phyloP scores from a whole-genome alignment of 2,329 filamentous ascomycete genomes.

The Gnomoniopsis smithogilvyi region DNA sequence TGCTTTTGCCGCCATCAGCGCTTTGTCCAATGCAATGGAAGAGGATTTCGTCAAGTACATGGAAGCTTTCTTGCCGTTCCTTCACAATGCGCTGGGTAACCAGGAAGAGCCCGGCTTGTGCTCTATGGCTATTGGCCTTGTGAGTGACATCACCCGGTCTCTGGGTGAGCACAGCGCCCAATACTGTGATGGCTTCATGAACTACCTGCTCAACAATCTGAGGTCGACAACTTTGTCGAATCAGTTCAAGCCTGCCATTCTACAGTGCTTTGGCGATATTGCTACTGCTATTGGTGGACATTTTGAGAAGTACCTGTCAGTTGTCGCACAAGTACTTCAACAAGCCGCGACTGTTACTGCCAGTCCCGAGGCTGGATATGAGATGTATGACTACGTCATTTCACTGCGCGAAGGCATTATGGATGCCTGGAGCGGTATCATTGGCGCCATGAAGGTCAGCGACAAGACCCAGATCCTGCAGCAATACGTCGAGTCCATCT shows the following conservation, averaged over 20 bases:
- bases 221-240: slow-evolving; percentile 82
- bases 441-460: slow-evolving; percentile 86
- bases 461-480: slow-evolving; percentile 70
- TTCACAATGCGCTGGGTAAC: slow-evolving; percentile 92
- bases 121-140: slow-evolving; percentile 94
- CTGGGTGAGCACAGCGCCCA: slow-evolving; percentile 88
- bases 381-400: slow-evolving; percentile 96
- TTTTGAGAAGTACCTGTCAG: slow-evolving; percentile 89
- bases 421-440: slow-evolving; percentile 97
- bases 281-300: slow-evolving; percentile 87
- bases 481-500: slow-evolving; percentile 80
- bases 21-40: slow-evolving; percentile 87
- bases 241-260: slow-evolving; percentile 96
- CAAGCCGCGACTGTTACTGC: slow-evolving; percentile 84
- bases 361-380: slow-evolving; percentile 76
- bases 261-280: slow-evolving; percentile 98
- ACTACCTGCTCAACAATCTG: slow-evolving; percentile 89
- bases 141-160: slow-evolving; percentile 93
- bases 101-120: slow-evolving; percentile 93
- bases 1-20: slow-evolving; percentile 86
- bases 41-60: slow-evolving; percentile 96
- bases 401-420: slow-evolving; percentile 96
- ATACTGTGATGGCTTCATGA: slow-evolving; percentile 98
- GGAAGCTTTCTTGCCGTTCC: slow-evolving; percentile 87
- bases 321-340: slow-evolving; percentile 91